Evolutionary conservation across 108 stramenopile species (phyloP).

Genomic region (Cyclotella cryptica): DNA sequence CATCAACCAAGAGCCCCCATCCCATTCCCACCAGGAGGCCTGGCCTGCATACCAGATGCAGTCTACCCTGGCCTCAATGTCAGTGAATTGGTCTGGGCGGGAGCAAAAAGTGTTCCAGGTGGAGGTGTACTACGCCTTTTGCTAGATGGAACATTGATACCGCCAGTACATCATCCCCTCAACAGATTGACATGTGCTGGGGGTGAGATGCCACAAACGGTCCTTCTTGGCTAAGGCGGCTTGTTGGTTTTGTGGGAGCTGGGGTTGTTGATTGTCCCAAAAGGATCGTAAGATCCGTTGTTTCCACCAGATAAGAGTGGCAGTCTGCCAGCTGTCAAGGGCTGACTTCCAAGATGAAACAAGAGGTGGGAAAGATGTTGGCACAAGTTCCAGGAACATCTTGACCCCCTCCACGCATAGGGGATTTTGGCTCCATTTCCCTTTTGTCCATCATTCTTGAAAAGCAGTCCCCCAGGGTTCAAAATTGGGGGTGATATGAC

Average conservation of each 20-base stretch:
- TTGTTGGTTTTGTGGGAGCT: too few species aligned
- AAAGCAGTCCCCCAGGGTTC: too few species aligned
- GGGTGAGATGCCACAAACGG: background rate
- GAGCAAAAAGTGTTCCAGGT: background rate
- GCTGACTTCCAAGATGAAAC: background rate
- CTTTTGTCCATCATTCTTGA: too few species aligned
- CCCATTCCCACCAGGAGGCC: background rate
- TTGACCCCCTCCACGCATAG: background rate
- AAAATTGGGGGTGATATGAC: too few species aligned
- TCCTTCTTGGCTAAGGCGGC: background rate
- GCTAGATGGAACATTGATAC: background rate
- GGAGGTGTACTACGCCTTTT: background rate
- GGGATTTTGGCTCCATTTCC: background rate
- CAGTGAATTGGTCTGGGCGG: background rate
- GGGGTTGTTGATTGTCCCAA: background rate
- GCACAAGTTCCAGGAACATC: background rate
- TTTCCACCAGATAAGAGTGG: background rate
- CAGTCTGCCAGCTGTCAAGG: background rate
- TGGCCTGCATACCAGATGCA: background rate
- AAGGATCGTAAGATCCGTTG: background rate
- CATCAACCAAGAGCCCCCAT: background rate
- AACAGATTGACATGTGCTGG: too few species aligned
- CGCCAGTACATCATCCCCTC: too few species aligned
- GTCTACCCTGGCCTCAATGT: too few species aligned
- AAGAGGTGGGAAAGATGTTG: background rate